Base-by-base conservation (phyloP, 2,329 filamentous ascomycete species). In the Arthrobotrys musiformis region DNA sequence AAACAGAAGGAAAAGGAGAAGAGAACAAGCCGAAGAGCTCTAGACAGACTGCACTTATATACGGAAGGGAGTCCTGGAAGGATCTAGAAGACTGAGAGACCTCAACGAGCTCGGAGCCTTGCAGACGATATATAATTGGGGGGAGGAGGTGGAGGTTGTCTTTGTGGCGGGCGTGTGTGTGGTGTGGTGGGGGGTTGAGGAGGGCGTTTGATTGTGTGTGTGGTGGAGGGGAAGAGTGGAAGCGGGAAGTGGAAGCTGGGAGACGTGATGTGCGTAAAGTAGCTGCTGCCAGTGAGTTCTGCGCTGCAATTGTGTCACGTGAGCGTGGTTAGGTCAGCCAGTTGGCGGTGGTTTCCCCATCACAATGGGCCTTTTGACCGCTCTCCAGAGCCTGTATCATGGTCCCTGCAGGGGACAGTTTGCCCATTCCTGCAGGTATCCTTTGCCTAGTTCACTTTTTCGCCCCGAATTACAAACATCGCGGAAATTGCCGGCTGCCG, bases 321-420 rank as follows among this genome's bases (percentile, higher is more conserved):
- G 40, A 30, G n/a, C 1, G 2, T 42, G n/a, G 19, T 42, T 42
- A 42, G 17, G 40, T 42, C 40, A 42, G 40, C n/a, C n/a, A 35
- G 30, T 5, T 35, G 30, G 30, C 30, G 5, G 11, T 35, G 13
- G n/a, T 24, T 22, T 42, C 19, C 63, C 63, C 30, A 68, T 52
- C 33, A 37, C 69, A 44, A 61, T 50, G 68, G 72, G 63, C 46
- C 15, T 30, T 48, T 26, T 3, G 6, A 60, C 66, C 50, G 66
- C 72, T 70, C 56, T 35, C 42, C 60, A 70, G 15, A 28, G 28
- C 35, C 11, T 42, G 26, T 70, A 37, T 42, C 33, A 60, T 58
- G 48, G 70, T 48, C 58, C 35, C 48, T 56, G 54, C 66, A 74
- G 70, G 54, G 60, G 28, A 42, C n/a, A 24, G 61, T 46, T 58